A percentile compares a stretch with the other conserved stretches of the same genome.
Evolutionary conservation across 495 filamentous ascomycete genomes (phyloP).

Genomic region (Trichocladium uniseriatum): DNA sequence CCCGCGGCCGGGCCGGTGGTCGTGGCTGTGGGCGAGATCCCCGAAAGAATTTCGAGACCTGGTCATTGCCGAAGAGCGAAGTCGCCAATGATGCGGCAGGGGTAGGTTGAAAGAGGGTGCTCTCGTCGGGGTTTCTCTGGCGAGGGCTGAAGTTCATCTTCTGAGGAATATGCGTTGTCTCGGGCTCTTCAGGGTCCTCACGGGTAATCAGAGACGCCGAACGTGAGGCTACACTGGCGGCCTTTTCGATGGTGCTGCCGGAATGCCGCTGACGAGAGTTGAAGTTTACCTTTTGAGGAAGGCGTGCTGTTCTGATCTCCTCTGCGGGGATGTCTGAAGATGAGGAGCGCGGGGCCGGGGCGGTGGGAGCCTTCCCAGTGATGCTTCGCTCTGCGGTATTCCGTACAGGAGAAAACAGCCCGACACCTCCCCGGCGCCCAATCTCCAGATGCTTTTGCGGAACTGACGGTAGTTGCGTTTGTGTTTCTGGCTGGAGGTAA

Average conservation of each 20-base stretch:
- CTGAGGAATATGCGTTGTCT: not conserved
- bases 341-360: not conserved
- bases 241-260: constrained; percentile 1
- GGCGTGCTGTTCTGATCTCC: not conserved
- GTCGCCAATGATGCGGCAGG: not conserved
- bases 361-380: not conserved
- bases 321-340: not conserved
- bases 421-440: constrained; percentile 14
- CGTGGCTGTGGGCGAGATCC: not conserved
- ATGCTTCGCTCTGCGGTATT: not conserved
- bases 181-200: not conserved
- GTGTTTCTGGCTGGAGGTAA: not conserved
- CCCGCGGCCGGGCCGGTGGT: not conserved
- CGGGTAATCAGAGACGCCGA: not conserved
- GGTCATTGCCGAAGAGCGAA: constrained; percentile 14
- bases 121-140: constrained; percentile 23
- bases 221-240: not conserved
- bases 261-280: constrained; percentile 33
- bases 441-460: constrained; percentile 23
- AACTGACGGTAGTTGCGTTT: constrained; percentile 17
- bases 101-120: constrained; percentile 26
- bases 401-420: constrained; percentile 19
- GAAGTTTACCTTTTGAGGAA: constrained; percentile 40
- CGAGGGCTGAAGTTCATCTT: constrained; percentile 45
- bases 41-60: constrained; percentile 12